Conservation (phyloP, 2,329 filamentous ascomycete species). For the Cordyceps sp. region DNA sequence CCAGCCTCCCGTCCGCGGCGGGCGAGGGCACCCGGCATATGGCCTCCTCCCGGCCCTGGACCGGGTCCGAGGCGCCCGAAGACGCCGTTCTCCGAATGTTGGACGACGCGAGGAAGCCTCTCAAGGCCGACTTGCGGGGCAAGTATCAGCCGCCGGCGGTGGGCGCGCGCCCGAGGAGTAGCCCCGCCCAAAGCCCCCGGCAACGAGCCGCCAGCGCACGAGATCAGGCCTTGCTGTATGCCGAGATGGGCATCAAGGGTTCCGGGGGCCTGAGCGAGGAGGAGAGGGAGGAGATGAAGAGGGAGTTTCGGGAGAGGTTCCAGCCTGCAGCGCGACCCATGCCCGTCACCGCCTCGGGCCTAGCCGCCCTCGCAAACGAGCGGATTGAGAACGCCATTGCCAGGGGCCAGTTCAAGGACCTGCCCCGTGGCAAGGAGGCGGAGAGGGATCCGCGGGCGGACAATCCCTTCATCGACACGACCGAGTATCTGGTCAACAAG, state of each 20-base stretch:
- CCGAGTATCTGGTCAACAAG: constrained; percentile 96
- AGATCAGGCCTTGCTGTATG: constrained; percentile 38
- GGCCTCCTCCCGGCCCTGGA: constrained; percentile 58
- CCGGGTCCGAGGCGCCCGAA: constrained; percentile 54
- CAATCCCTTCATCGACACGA: constrained; percentile 87
- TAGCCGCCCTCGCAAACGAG: constrained; percentile 76
- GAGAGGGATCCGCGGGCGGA: constrained; percentile 67
- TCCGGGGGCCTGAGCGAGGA: constrained; percentile 43
- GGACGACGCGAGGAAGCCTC: constrained; percentile 59
- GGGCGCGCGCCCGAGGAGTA: constrained; percentile 31
- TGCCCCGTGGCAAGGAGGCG: constrained; percentile 64
- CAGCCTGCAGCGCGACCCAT: constrained; percentile 53
- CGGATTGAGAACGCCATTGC: constrained; percentile 88
- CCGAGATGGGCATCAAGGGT: constrained; percentile 25
- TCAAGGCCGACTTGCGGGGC: constrained; percentile 32
- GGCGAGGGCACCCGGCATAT: constrained; percentile 51
- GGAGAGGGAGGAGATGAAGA: constrained; percentile 55
- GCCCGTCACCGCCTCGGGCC: constrained; percentile 60
- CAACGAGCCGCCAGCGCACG: constrained; percentile 35
- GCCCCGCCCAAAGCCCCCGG: constrained; percentile 22
- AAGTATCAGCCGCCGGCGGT: constrained; percentile 29
- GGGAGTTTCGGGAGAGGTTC: constrained; percentile 70
- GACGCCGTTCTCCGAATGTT: constrained; percentile 77
- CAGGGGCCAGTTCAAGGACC: constrained; percentile 72
- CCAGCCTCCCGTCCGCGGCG: constrained; percentile 35